Evolutionary conservation across 208 protist genomes (phyloP).

Genomic region (Wallacemonas sp.): DNA sequence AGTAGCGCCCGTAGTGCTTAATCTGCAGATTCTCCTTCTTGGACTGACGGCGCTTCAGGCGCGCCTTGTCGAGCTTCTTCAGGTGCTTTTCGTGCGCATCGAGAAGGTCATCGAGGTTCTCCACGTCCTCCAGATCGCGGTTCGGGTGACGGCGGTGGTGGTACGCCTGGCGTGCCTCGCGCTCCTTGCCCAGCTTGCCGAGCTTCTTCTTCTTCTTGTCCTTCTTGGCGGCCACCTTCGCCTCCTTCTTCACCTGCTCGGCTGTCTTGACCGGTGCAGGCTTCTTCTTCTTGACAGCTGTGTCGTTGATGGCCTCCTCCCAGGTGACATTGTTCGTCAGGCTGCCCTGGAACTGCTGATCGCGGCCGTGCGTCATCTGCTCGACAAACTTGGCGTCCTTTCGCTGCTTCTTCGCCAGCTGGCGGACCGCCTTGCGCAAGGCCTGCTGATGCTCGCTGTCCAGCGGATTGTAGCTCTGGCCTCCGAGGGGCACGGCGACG

Average conservation of each 20-base stretch:
- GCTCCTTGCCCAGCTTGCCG: conserved; percentile 34
- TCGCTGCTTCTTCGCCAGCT: conserved; percentile 63
- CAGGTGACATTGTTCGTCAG: conserved; percentile 74
- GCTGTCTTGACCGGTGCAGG: conserved; percentile 13
- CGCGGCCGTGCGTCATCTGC: conserved; percentile 65
- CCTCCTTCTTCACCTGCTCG: conserved; percentile 33
- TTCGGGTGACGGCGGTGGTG: conserved; percentile 78
- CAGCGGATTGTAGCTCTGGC: conserved; percentile 88
- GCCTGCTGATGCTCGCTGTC: conserved; percentile 80
- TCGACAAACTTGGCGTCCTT: conserved; percentile 75
- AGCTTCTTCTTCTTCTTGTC: conserved; percentile 55
- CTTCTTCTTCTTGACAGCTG: conserved; percentile 31
- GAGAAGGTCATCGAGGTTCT: conserved; percentile 59
- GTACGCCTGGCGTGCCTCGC: conserved; percentile 47
- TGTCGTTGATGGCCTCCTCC: conserved; percentile 78
- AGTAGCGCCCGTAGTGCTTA: conserved; percentile 86
- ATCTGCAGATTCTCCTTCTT: conserved; percentile 64
- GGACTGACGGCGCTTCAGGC: conserved; percentile 44
- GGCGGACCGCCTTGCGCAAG: conserved; percentile 53
- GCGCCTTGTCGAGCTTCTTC: conserved; percentile 39
- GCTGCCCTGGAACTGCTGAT: conserved; percentile 49
- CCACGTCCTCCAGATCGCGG: conserved; percentile 58
- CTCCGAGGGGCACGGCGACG: conserved; percentile 63
- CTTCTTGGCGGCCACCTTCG: conserved; percentile 40
- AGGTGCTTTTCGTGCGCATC: conserved; percentile 34